Percentiles rank a stretch among this genome's conserved stretches.
These are phyloP conservation scores for Wickerhamiella australiensis DNA, from an alignment of 805 yeast species.

Conservation along the genomic window DNA sequence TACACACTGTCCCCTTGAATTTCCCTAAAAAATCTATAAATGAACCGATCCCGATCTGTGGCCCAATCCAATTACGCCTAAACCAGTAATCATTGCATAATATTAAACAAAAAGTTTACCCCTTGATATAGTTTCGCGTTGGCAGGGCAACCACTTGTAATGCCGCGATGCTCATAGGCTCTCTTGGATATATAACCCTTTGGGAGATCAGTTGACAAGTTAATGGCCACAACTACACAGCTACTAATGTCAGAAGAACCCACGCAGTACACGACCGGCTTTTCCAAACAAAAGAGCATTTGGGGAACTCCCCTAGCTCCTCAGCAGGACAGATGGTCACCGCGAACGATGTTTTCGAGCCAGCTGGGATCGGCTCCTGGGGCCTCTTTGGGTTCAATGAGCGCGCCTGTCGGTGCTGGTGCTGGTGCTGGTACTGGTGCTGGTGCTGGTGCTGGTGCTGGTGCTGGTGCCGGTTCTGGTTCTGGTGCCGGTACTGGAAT, in stretches of 20 bases:
- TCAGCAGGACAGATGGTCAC: constrained; percentile 4
- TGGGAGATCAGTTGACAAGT: not conserved
- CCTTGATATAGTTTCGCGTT: not conserved
- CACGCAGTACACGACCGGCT: constrained; percentile 3
- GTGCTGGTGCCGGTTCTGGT: not conserved
- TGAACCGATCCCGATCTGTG: too few species aligned
- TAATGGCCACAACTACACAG: constrained; percentile 7
- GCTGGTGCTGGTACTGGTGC: too few species aligned
- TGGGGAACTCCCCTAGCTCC: constrained; percentile 7
- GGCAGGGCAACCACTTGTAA: not conserved
- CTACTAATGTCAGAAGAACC: constrained; percentile 11
- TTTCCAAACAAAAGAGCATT: constrained; percentile 6
- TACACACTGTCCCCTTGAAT: too few species aligned
- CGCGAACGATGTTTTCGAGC: not conserved
- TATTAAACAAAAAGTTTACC: not conserved
- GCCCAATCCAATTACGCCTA: too few species aligned
- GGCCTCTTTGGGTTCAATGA: too few species aligned
- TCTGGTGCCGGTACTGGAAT: not conserved
- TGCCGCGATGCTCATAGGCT: not conserved
- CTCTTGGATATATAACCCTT: not conserved
- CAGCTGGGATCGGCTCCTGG: too few species aligned
- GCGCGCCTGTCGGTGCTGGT: too few species aligned
- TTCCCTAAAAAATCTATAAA: too few species aligned
- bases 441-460: not conserved
- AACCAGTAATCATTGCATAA: too few species aligned